These are phyloP conservation scores for Murraya paniculata DNA, from an alignment of 345 rosid genomes.

Conservation along the genomic window DNA sequence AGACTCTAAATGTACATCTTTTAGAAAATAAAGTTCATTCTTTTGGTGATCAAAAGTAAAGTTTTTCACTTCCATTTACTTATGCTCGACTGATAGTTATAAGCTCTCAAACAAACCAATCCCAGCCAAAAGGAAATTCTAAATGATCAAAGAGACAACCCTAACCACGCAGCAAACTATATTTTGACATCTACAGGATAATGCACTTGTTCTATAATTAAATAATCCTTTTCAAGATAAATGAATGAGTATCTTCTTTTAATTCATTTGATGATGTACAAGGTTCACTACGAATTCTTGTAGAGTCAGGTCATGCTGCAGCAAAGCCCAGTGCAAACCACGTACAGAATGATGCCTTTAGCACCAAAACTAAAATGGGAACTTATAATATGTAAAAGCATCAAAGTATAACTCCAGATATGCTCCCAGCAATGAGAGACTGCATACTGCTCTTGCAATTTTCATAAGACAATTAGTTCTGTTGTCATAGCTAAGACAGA, in stretches of 20 bases:
- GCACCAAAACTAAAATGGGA: constrained; percentile 2
- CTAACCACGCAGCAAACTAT: background rate
- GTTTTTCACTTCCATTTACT: no score
- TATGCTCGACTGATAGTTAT: no score
- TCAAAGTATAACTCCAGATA: background rate
- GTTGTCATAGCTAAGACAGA: background rate
- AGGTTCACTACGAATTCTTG: background rate
- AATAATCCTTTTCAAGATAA: background rate
- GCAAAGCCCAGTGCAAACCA: background rate
- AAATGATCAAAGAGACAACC: background rate
- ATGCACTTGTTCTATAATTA: background rate
- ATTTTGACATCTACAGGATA: background rate
- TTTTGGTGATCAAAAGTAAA: background rate
- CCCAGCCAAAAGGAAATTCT: background rate
- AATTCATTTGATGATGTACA: background rate
- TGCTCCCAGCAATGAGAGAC: background rate
- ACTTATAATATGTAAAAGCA: background rate
- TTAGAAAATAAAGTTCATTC: background rate
- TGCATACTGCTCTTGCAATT: background rate
- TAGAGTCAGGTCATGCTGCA: background rate
- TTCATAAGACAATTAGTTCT: constrained; percentile 1
- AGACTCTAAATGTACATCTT: background rate
- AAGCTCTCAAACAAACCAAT: no score
- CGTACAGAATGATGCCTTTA: background rate
- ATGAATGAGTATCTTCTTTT: background rate